Conservation (phyloP, 305 asterid species). For the Rubia tinctorum region DNA sequence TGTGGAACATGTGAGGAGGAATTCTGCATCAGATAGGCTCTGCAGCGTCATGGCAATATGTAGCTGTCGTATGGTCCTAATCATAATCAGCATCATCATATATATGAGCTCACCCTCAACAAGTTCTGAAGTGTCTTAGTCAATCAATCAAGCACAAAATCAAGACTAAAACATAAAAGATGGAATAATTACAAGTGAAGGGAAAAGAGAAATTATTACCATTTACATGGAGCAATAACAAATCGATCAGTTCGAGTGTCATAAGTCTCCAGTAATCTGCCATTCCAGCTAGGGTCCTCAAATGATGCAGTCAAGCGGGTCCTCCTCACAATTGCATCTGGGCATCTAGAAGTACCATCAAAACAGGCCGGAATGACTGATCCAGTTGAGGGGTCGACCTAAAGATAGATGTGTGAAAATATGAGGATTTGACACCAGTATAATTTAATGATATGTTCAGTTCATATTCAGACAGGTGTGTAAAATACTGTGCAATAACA, state of each 20-base stretch:
- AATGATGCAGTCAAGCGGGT: constrained; percentile 63
- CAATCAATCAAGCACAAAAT: not conserved
- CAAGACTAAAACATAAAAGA: constrained; percentile 10
- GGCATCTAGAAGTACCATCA: constrained; percentile 71
- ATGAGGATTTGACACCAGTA: not conserved
- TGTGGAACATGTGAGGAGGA: constrained; percentile 73
- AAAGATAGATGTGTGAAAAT: constrained; percentile 9
- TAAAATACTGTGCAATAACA: not conserved
- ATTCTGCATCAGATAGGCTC: constrained; percentile 62
- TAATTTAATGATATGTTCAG: not conserved
- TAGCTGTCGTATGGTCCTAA: constrained; percentile 51
- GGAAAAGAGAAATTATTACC: constrained; percentile 40
- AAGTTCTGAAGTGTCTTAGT: not conserved
- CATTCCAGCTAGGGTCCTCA: constrained; percentile 63
- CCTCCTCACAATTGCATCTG: constrained; percentile 89
- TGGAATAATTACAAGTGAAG: constrained; percentile 5
- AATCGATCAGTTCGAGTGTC: constrained; percentile 58
- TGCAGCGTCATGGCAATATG: constrained; percentile 48
- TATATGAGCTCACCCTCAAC: not conserved
- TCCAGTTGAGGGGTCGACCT: constrained; percentile 77
- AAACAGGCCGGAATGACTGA: constrained; percentile 68
- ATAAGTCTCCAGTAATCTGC: constrained; percentile 74
- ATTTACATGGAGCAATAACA: constrained; percentile 71
- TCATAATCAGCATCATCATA: constrained; percentile 13
- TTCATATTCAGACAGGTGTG: not conserved